Evolutionary conservation across 2,329 filamentous ascomycete genomes (phyloP).

Genomic region (Fusarium haematococcum): DNA sequence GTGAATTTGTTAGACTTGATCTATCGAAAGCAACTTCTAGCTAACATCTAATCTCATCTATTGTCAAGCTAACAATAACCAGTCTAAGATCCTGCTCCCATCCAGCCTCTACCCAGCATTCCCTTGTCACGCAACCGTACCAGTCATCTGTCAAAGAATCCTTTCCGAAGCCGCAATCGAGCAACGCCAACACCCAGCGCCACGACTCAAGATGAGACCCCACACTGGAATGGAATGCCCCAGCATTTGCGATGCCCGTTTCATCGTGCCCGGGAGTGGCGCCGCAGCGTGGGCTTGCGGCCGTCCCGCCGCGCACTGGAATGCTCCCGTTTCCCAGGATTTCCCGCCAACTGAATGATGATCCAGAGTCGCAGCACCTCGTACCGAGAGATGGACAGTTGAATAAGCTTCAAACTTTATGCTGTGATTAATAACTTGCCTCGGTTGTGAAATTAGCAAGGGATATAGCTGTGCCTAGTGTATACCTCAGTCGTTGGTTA

Average conservation of each 20-base stretch:
- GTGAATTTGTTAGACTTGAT: neutral
- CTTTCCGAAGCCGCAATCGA: neutral
- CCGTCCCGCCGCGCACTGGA: constrained; percentile 12
- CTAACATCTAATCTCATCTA: neutral
- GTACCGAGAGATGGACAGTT: neutral
- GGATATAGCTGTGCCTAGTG: neutral
- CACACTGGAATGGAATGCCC: constrained; percentile 29
- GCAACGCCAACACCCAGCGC: neutral
- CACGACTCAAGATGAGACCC: neutral
- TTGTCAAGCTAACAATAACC: neutral
- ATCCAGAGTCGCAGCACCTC: neutral
- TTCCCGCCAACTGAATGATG: neutral
- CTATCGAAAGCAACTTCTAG: neutral
- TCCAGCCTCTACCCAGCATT: neutral
- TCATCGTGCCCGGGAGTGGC: constrained; percentile 35
- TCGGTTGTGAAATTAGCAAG: neutral
- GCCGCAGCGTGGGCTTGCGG: constrained; percentile 19
- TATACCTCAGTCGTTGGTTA: neutral
- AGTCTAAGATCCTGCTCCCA: neutral
- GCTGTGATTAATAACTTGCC: neutral
- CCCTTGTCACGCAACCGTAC: constrained; percentile 5
- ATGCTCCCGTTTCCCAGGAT: constrained; percentile 4
- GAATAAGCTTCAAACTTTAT: neutral
- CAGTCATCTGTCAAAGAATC: neutral
- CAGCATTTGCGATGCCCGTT: constrained; percentile 18